Percentiles rank a stretch among this genome's conserved stretches.
Evolutionary conservation across 2,329 filamentous ascomycete species (phyloP).

Genomic region (Paraphaeosphaeria sporulosa): DNA sequence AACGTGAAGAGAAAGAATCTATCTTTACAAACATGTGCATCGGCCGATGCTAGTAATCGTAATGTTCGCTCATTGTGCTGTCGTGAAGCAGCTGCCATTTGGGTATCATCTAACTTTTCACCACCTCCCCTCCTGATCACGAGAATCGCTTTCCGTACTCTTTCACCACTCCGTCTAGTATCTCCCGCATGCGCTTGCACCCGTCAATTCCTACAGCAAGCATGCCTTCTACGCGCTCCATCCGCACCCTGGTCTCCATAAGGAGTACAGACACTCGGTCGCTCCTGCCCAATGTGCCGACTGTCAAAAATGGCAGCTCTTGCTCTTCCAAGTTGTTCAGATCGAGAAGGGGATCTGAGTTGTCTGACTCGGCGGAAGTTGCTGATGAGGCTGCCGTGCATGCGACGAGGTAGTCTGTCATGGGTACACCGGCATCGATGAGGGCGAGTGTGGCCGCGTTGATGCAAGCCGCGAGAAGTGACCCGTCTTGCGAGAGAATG

Average conservation of each 20-base stretch:
- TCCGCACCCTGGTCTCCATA: slow-evolving; percentile 89
- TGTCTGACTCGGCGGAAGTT: slow-evolving; percentile 54
- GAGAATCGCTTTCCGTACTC: slow-evolving; percentile 45
- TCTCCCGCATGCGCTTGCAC: slow-evolving; percentile 82
- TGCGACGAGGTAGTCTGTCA: slow-evolving; percentile 88
- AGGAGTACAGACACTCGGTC: slow-evolving; percentile 81
- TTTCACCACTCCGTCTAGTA: slow-evolving; percentile 79
- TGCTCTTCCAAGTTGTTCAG: slow-evolving; percentile 82
- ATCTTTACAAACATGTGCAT: neutral
- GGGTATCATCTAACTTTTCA: slow-evolving; percentile 1
- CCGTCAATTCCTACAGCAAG: slow-evolving; percentile 90
- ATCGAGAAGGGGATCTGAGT: slow-evolving; percentile 80
- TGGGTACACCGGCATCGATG: slow-evolving; percentile 93
- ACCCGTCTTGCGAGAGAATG: slow-evolving; percentile 89
- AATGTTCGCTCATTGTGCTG: neutral
- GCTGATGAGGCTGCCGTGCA: slow-evolving; percentile 86
- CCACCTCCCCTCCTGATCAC: slow-evolving; percentile 14
- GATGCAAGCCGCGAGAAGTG: slow-evolving; percentile 84
- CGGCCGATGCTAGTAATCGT: neutral
- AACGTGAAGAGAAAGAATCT: neutral
- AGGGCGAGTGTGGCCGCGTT: slow-evolving; percentile 92
- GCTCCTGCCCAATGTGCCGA: slow-evolving; percentile 77
- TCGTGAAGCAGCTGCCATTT: neutral
- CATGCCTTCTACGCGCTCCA: slow-evolving; percentile 86
- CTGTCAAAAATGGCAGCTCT: slow-evolving; percentile 87